Evolutionary conservation across 1,284 basidiomycete genomes (phyloP).

Genomic region (Inonotus hispidus): DNA sequence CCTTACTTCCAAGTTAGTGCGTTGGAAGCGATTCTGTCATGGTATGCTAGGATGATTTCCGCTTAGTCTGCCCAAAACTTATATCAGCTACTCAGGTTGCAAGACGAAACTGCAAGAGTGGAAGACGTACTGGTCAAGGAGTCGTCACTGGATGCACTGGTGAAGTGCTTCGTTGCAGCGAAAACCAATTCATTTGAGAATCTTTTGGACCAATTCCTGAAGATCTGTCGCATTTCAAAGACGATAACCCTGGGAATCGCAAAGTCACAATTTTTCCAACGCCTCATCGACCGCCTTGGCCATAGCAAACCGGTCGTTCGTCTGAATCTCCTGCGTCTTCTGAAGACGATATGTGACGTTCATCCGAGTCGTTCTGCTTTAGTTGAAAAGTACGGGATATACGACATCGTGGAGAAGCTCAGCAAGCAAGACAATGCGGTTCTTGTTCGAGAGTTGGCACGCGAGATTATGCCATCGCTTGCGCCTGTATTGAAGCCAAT

Average conservation of each 20-base stretch:
- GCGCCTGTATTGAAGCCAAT: slow-evolving; percentile 59
- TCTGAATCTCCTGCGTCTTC: slow-evolving; percentile 83
- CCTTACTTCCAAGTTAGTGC: slow-evolving; percentile 96
- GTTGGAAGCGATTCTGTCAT: slow-evolving; percentile 85
- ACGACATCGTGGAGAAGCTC: slow-evolving; percentile 72
- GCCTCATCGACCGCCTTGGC: slow-evolving; percentile 80
- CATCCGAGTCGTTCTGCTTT: slow-evolving; percentile 81
- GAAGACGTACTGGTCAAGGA: slow-evolving; percentile 82
- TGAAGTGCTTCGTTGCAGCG: slow-evolving; percentile 81
- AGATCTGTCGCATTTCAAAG: slow-evolving; percentile 81
- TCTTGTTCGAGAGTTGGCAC: slow-evolving; percentile 82
- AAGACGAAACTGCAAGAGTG: slow-evolving; percentile 91
- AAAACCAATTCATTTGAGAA: slow-evolving; percentile 95
- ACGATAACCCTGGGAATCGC: slow-evolving; percentile 73
- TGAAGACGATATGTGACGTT: slow-evolving; percentile 82
- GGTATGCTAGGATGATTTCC: slow-evolving; percentile 47
- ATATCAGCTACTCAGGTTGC: slow-evolving; percentile 71
- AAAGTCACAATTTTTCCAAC: slow-evolving; percentile 79
- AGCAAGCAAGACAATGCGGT: slow-evolving; percentile 83
- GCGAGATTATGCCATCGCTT: slow-evolving; percentile 73
- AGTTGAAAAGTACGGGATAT: slow-evolving; percentile 73
- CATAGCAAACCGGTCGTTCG: slow-evolving; percentile 84
- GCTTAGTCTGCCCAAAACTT: too few relatives aligned
- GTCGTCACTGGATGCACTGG: slow-evolving; percentile 64
- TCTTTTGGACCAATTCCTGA: slow-evolving; percentile 86